These are phyloP conservation scores for Clavaria fumosa DNA, from an alignment of 768 basidiomycete species.

Conservation along the genomic window DNA sequence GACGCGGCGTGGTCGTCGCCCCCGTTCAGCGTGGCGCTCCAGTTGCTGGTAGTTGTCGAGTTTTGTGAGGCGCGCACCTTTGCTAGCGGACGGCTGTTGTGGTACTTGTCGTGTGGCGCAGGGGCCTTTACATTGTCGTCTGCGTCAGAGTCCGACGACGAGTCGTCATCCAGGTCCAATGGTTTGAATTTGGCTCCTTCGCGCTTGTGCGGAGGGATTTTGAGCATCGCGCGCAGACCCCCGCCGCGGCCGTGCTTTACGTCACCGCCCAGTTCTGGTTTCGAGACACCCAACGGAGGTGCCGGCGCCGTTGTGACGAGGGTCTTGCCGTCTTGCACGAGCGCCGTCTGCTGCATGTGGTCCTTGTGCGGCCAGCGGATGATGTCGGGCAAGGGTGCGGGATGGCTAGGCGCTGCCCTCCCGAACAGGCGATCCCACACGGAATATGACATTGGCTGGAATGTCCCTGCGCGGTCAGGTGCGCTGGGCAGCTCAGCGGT, in stretches of 20 bases:
- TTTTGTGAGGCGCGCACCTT: too few relatives aligned
- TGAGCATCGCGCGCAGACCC: too few relatives aligned
- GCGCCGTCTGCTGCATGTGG: too few relatives aligned
- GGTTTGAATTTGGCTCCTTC: conserved; percentile 17
- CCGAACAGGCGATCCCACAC: conserved; percentile 37
- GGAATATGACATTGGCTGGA: conserved; percentile 31
- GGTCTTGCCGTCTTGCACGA: too few relatives aligned
- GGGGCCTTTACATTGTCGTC: conserved; percentile 21
- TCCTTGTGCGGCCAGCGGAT: conserved; percentile 6
- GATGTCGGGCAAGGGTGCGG: too few relatives aligned
- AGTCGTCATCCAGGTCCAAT: conserved; percentile 12
- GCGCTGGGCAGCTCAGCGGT: conserved; percentile 36
- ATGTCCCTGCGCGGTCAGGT: conserved; percentile 39
- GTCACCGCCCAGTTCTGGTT: too few relatives aligned
- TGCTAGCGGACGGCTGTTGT: too few relatives aligned
- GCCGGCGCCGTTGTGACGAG: too few relatives aligned
- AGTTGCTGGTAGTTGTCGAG: too few relatives aligned
- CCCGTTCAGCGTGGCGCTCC: not conserved
- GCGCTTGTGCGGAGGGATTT: conserved; percentile 11
- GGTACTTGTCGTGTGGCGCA: too few relatives aligned
- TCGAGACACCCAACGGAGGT: too few relatives aligned
- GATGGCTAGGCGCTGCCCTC: not conserved
- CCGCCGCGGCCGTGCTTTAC: conserved; percentile 12
- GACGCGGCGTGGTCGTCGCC: too few relatives aligned
- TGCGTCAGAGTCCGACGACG: conserved; percentile 17